phyloP scores from a whole-genome alignment of 2,329 filamentous ascomycete species.

The Seiridium unicorne region DNA sequence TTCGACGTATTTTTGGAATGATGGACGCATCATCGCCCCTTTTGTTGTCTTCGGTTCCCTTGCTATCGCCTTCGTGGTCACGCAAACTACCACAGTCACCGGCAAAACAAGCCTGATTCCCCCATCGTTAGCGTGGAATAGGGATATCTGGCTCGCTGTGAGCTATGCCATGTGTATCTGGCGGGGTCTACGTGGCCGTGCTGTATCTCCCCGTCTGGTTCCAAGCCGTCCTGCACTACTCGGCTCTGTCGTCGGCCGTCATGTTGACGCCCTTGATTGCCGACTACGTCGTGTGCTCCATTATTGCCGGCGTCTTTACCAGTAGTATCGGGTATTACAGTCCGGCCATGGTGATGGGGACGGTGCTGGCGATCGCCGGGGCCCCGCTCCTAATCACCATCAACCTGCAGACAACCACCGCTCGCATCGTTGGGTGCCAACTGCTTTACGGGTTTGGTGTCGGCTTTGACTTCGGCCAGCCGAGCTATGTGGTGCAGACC shows the following conservation, averaged over 20 bases:
- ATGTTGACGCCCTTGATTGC: slow-evolving; percentile 10
- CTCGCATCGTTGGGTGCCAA: slow-evolving; percentile 14
- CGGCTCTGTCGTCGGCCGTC: slow-evolving; percentile 9
- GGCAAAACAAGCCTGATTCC: slow-evolving; percentile 2
- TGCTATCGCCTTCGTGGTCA: not conserved
- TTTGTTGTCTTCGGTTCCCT: not conserved
- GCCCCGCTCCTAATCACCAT: slow-evolving; percentile 14
- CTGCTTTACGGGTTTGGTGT: slow-evolving; percentile 15
- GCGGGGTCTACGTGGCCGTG: slow-evolving; percentile 10
- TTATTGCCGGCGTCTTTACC: slow-evolving; percentile 11
- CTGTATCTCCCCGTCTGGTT: slow-evolving; percentile 13
- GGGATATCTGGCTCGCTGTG: slow-evolving; percentile 15
- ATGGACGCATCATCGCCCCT: not conserved
- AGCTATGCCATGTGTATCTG: slow-evolving; percentile 14
- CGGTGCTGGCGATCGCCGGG: slow-evolving; percentile 10
- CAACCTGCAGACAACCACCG: slow-evolving; percentile 6
- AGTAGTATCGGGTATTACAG: slow-evolving; percentile 13
- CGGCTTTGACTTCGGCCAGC: slow-evolving; percentile 10
- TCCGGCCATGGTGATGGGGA: slow-evolving; percentile 12
- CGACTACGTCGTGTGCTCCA: slow-evolving; percentile 11
- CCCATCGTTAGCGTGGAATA: slow-evolving; percentile 7
- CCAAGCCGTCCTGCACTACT: slow-evolving; percentile 7
- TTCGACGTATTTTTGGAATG: not conserved
- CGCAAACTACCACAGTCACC: not conserved
- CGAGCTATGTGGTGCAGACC: slow-evolving; percentile 16